Conservation (phyloP, 179 eudicot genomes). For the Spergularia azorica region DNA sequence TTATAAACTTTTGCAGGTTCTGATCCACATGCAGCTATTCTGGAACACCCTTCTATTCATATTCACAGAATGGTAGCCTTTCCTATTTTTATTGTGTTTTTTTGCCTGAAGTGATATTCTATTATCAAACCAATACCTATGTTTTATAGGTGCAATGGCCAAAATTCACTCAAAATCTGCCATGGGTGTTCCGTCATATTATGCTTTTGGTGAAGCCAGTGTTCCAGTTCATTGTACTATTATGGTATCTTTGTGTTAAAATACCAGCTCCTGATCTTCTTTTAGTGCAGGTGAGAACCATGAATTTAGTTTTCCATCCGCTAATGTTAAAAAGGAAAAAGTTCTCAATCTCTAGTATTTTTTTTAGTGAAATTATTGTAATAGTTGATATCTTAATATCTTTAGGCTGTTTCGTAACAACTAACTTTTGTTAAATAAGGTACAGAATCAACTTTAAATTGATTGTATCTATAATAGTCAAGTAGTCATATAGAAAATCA, state of each 20-base stretch:
- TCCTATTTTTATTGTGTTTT: constrained; percentile 8
- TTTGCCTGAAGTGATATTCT: not conserved
- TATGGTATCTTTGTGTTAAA: constrained; percentile 85
- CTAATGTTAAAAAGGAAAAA: too few species aligned
- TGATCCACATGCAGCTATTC: constrained; percentile 70
- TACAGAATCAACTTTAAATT: too few species aligned
- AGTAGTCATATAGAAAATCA: too few species aligned
- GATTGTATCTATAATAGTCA: too few species aligned
- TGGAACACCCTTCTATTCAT: constrained; percentile 67
- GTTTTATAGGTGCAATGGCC: constrained; percentile 82
- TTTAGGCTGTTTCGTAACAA: not conserved
- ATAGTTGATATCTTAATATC: not conserved
- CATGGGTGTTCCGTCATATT: constrained; percentile 58
- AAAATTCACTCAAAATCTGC: constrained; percentile 47
- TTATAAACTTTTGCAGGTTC: constrained; percentile 50
- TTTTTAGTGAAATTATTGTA: not conserved
- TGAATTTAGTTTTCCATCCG: too few species aligned
- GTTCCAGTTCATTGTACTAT: constrained; percentile 72
- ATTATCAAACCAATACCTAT: not conserved
- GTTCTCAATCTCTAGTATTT: not conserved
- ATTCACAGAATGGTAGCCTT: constrained; percentile 70
- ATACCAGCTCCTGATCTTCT: constrained; percentile 91
- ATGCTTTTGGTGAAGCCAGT: constrained; percentile 80
- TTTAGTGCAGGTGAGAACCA: constrained; percentile 70
- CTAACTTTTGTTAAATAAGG: too few species aligned